Base-by-base conservation (phyloP, 768 basidiomycete genomes). In the Termitomyces sp. region DNA sequence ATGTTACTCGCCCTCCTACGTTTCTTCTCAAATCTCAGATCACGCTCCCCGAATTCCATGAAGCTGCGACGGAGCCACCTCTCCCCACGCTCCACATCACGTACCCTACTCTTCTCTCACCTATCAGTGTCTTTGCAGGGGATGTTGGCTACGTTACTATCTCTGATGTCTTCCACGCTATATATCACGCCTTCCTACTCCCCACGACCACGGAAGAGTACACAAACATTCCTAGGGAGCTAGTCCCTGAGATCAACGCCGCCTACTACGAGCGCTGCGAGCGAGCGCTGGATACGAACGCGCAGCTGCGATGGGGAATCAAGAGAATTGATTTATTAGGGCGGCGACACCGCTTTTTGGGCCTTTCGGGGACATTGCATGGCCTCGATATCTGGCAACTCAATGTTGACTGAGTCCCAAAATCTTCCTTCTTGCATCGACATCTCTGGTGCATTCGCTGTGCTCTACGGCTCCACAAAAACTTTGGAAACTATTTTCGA, bases 301-400 rank as follows among this genome's bases (percentile, higher is more conserved):
- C 72, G 22, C 69, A 64, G 20, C 64, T 71, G 32, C 80, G 83
- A 66, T 81, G 80, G 68, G 83, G 82, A 0, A 72, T 86, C 45
- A 82, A 81, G 67, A 74, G 80, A 56, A 74, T 87, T 1, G 85
- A 87, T 69, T 79, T 84, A 57, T 70, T 87, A 53, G 70, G 74
- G 63, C 79, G 76, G 9, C 69, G 68, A 27, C 78, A 71, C 18
- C 69, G 70, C 7, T 83, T 84, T 71, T 70, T 79, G 68, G 83
- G 83, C 20, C 66, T 84, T 26, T 76, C 79, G 7, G 78, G 69
- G n/a, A 77, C 78, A 46, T 66, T 72, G 58, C 71, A 72, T 55
- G 66, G 72, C 0, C 72, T 74, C 0, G 72, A 79, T 26, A 66
- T 76, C 4, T 83, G 77, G 82, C 79, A 76, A 60, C 67, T 79